Base-by-base conservation (phyloP, 768 basidiomycete genomes). In the Suillus subaureus region DNA sequence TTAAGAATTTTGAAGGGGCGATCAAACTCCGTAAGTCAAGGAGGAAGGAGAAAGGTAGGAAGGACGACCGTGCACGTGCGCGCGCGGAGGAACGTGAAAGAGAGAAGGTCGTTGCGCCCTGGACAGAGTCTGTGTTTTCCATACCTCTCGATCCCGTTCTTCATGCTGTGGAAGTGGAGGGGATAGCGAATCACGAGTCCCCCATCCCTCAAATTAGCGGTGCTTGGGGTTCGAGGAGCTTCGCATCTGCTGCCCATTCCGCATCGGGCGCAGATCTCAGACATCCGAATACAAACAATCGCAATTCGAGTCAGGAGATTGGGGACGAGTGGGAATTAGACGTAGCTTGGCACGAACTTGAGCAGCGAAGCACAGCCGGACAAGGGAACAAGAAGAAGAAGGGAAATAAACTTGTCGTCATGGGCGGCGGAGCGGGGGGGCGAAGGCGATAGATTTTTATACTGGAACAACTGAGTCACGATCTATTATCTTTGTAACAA, bases 1-100 rank as follows among this genome's bases (percentile, higher is more conserved):
- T 98, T 63, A 89, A 86, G 81, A 90, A 85, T 64, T 99, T 97
- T 70, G 94, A 96, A 72, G 86, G 85, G 2, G 86, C 93, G 37
- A 81, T 99, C 64, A 91, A 87, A 78, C 85, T 87, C 78, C 88
- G 97, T 37, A 83, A 88, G 1, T 74, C 85, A 12, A 85, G 90
- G 68, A 83, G 94, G 69, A 88, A 88, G 75, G 94, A 97, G 77
- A 93, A 92, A 79, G 89, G 83, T 61, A 83, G 85, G 74, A 93
- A 90, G 74, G 97, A 99, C 72, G 95, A 98, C 74, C 85, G 89
- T 55, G 96, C 96, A 3, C 89, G 89, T 61, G 80, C 80, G 1
- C 82, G 87, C 18, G 92, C 91, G 31, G 96, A 98, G 78, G 90
- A 91, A 72, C 82, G 81, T 68, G 93, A 91, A 70, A 75, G 82